Conservation (phyloP, 1,284 basidiomycete species). For the Malassezia brasiliensis region DNA sequence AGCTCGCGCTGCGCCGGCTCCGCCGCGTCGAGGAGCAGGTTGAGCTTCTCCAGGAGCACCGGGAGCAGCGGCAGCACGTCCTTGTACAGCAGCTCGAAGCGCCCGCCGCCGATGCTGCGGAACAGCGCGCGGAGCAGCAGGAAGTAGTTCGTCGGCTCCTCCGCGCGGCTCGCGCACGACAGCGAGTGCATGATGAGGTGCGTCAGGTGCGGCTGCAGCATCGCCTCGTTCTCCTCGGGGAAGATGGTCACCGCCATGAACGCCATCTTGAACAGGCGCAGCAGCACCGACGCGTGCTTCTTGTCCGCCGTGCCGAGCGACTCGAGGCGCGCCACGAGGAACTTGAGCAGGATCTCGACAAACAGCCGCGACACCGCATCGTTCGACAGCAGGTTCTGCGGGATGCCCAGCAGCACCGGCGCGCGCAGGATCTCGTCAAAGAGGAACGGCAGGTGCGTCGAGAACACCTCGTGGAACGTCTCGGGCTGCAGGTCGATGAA, state of each 20-base stretch:
- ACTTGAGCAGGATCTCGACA: conserved; percentile 81
- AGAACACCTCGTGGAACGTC: conserved; percentile 44
- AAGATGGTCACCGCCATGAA: conserved; percentile 78
- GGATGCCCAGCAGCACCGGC: conserved; percentile 70
- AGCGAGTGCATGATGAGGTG: conserved; percentile 97
- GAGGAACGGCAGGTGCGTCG: conserved; percentile 37
- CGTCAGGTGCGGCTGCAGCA: conserved; percentile 81
- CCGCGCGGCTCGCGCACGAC: conserved; percentile 79
- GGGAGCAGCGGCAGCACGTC: conserved; percentile 91
- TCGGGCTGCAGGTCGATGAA: conserved; percentile 50
- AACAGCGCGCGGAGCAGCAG: conserved; percentile 88
- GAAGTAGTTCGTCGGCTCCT: conserved; percentile 85
- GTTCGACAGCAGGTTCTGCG: conserved; percentile 74
- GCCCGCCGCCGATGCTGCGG: conserved; percentile 91
- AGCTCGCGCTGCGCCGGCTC: conserved; percentile 40
- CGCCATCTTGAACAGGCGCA: conserved; percentile 91
- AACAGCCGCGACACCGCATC: conserved; percentile 77
- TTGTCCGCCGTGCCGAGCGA: conserved; percentile 78
- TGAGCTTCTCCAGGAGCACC: conserved; percentile 91
- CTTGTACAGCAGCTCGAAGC: conserved; percentile 90
- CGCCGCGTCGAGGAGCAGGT: conserved; percentile 50
- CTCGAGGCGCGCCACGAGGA: conserved; percentile 70
- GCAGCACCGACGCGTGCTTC: conserved; percentile 59
- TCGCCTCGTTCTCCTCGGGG: conserved; percentile 73
- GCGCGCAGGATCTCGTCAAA: conserved; percentile 53